Percentiles rank a stretch among this genome's conserved stretches.
phyloP scores from a whole-genome alignment of 1,139 yeast species.

The Magnusiomyces ingens region DNA sequence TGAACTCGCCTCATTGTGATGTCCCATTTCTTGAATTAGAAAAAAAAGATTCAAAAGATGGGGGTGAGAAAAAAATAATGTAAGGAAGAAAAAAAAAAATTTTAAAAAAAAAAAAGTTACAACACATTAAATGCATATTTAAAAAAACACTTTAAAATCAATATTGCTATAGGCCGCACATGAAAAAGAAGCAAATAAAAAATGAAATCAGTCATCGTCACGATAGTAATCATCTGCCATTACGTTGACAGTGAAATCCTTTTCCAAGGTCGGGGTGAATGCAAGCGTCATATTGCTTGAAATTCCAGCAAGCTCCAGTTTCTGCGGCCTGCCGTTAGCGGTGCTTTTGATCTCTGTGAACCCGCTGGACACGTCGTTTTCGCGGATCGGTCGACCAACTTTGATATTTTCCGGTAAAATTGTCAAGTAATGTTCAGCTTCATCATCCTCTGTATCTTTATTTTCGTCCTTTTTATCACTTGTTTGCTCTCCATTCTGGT shows the following conservation, averaged over 20 bases:
- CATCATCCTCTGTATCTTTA: neutral
- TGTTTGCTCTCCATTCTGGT: neutral
- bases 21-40: neutral
- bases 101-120: neutral
- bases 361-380: slow-evolving; percentile 1
- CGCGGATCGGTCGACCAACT: slow-evolving; percentile 2
- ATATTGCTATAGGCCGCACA: neutral
- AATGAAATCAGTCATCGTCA: slow-evolving; percentile 1
- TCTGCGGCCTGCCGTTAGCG: slow-evolving; percentile 2
- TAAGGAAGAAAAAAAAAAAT: neutral
- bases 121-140: neutral
- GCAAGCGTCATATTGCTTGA: neutral
- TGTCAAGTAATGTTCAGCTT: neutral
- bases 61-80: neutral
- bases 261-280: slow-evolving; percentile 1
- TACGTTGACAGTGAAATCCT: neutral
- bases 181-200: neutral
- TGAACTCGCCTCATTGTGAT: slow-evolving; percentile 7
- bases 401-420: slow-evolving; percentile 3
- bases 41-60: neutral
- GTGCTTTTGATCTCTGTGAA: slow-evolving; percentile 6
- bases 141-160: neutral
- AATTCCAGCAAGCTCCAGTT: slow-evolving; percentile 5
- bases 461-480: neutral
- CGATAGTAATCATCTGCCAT: slow-evolving; percentile 7